Evolutionary conservation across 495 filamentous ascomycete species (phyloP).

Genomic region (Talaromyces stipitatus): DNA sequence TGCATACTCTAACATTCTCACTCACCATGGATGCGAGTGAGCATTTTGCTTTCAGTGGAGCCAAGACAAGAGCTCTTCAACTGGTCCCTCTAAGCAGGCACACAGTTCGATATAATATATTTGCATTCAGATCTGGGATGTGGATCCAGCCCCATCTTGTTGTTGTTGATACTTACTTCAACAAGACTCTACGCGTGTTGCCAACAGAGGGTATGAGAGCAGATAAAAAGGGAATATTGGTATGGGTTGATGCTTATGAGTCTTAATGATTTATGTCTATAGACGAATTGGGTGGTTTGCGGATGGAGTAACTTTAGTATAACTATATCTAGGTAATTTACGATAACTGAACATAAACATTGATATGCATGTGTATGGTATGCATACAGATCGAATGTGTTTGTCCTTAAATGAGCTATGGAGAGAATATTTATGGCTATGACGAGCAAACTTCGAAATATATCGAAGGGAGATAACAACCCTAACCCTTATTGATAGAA

Average conservation of each 20-base stretch:
- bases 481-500: neutral
- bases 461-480: neutral
- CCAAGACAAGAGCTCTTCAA: slow-evolving; percentile 69
- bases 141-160: slow-evolving; percentile 70
- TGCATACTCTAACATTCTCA: slow-evolving; percentile 87
- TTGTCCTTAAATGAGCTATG: neutral
- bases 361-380: neutral
- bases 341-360: neutral
- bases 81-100: slow-evolving; percentile 72
- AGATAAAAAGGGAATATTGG: slow-evolving; percentile 63
- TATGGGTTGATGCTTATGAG: slow-evolving; percentile 54
- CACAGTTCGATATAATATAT: slow-evolving; percentile 58
- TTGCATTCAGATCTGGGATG: slow-evolving; percentile 47
- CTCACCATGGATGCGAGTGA: slow-evolving; percentile 87
- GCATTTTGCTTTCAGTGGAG: slow-evolving; percentile 86
- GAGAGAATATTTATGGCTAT: neutral
- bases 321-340: too few relatives aligned
- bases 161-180: slow-evolving; percentile 82
- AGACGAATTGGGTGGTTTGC: neutral
- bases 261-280: slow-evolving; percentile 9
- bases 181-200: slow-evolving; percentile 70
- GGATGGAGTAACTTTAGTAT: neutral
- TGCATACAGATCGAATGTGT: too few relatives aligned
- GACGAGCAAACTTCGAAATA: too few relatives aligned
- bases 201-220: slow-evolving; percentile 64